phyloP scores from a whole-genome alignment of 176 grass and related monocot species.

The bread wheat (Triticum aestivum) region DNA sequence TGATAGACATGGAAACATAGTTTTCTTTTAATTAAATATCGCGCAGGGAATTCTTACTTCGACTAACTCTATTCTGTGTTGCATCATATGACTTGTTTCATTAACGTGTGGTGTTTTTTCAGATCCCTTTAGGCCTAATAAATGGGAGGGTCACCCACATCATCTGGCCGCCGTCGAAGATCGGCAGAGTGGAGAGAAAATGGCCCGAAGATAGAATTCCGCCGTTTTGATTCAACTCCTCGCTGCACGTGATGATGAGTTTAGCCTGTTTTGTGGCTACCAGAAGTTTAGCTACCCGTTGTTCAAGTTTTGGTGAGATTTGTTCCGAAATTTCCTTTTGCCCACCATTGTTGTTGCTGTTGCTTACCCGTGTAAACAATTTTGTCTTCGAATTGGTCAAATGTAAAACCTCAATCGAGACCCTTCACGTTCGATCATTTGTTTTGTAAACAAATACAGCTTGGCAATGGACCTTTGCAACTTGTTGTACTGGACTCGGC shows the following conservation, averaged over 20 bases:
- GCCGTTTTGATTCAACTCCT: constrained; percentile 23
- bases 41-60: not conserved
- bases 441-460: not conserved
- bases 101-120: constrained; percentile 15
- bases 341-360: constrained; percentile 3
- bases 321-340: not conserved
- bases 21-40: too few species aligned
- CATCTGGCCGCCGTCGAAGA: constrained; percentile 79
- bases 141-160: constrained; percentile 70
- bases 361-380: not conserved
- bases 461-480: not conserved
- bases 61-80: not conserved
- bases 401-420: not conserved
- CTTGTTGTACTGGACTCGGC: not conserved
- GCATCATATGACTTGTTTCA: not conserved
- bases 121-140: constrained; percentile 87
- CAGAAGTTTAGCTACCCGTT: not conserved
- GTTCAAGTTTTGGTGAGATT: not conserved
- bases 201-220: constrained; percentile 46
- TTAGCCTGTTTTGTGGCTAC: not conserved
- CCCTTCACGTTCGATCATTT: not conserved
- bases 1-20: not conserved
- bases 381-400: not conserved
- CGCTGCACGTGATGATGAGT: not conserved
- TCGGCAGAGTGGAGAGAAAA: constrained; percentile 62